Conservation (phyloP, 805 yeast genomes). For the Yarrowia hollandica region DNA sequence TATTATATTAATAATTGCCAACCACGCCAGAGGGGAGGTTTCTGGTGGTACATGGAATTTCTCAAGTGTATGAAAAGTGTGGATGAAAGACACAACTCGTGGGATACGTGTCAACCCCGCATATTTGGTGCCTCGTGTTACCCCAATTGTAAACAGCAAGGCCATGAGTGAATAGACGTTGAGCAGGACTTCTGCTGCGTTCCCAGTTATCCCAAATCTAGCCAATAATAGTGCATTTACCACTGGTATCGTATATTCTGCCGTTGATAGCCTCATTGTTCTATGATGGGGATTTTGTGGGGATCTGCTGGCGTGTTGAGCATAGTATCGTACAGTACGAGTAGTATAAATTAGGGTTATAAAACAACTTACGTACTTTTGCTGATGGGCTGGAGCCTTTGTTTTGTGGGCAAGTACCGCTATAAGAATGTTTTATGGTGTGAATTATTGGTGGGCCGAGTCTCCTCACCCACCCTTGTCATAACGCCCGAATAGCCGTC, state of each 20-base stretch:
- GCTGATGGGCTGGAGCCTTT: not conserved
- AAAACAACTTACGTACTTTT: too few relatives aligned
- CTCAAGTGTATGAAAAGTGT: constrained; percentile 11
- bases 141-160: not conserved
- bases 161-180: not conserved
- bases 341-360: too few relatives aligned
- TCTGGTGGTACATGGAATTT: constrained; percentile 8
- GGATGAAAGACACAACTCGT: not conserved
- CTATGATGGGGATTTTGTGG: too few relatives aligned
- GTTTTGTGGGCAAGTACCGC: too few relatives aligned
- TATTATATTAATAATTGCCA: not conserved
- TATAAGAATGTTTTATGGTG: too few relatives aligned
- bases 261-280: too few relatives aligned
- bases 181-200: not conserved
- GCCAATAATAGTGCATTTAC: not conserved
- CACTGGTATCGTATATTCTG: not conserved
- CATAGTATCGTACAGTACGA: too few relatives aligned
- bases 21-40: not conserved
- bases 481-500: too few relatives aligned
- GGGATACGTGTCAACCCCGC: not conserved
- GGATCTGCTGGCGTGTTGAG: too few relatives aligned
- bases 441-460: too few relatives aligned
- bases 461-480: too few relatives aligned
- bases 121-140: not conserved
- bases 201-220: not conserved